These are phyloP conservation scores for Infundibulicybe gibba DNA, from an alignment of 768 basidiomycete genomes.

Conservation along the genomic window DNA sequence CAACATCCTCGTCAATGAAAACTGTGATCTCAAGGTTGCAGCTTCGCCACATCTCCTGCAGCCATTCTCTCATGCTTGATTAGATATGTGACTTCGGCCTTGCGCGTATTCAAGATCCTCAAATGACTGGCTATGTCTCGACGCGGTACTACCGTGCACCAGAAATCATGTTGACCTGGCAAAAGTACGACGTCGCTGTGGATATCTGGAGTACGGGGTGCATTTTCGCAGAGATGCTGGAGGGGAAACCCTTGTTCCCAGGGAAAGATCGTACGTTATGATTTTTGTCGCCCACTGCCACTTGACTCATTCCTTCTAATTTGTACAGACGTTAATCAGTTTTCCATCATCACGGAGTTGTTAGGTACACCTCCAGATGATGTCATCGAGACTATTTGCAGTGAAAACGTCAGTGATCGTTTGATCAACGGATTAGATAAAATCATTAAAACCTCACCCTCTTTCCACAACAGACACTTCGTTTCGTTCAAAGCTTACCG, in stretches of 20 bases:
- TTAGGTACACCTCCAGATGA: conserved; percentile 99
- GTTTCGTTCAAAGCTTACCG: conserved; percentile 97
- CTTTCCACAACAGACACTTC: conserved; percentile 66
- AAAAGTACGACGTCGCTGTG: conserved; percentile 99
- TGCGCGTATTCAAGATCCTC: conserved; percentile 97
- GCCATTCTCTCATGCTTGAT: conserved; percentile 6
- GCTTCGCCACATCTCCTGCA: conserved; percentile 2
- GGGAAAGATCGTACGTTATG: conserved; percentile 93
- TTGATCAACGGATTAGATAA: conserved; percentile 3
- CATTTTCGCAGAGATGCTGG: conserved; percentile 99
- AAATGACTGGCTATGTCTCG: conserved; percentile 99
- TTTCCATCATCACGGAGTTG: conserved; percentile 98
- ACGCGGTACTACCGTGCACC: conserved; percentile 99
- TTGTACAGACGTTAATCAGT: conserved; percentile 93
- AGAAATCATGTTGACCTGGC: conserved; percentile 99
- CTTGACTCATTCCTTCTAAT: conserved; percentile 8
- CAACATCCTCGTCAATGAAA: conserved; percentile 99
- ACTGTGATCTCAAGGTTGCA: conserved; percentile 93
- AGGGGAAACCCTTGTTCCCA: conserved; percentile 97
- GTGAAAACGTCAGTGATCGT: conserved; percentile 77
- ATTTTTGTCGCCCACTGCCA: conserved; percentile 4
- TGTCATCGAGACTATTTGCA: conserved; percentile 98
- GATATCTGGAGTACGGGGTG: conserved; percentile 99
- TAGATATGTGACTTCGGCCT: conserved; percentile 99
- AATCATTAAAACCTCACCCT: conserved; percentile 1